These are phyloP conservation scores for Amaranthus hypochondriacus DNA, from an alignment of 148 eudicot species.

Conservation along the genomic window DNA sequence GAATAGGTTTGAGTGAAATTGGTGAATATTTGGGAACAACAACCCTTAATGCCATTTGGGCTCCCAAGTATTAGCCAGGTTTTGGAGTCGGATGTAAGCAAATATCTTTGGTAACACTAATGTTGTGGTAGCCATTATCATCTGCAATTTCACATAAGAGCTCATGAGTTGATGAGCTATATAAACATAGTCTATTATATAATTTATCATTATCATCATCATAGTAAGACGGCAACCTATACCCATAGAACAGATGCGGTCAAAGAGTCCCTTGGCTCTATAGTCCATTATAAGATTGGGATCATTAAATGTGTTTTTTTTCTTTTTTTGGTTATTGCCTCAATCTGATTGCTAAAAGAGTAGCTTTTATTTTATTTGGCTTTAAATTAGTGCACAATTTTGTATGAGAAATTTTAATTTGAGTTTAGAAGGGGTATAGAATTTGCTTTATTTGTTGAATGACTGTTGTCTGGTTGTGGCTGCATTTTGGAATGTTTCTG, in stretches of 20 bases:
- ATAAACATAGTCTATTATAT: too few relatives aligned
- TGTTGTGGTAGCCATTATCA: too few relatives aligned
- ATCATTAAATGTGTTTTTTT: background rate
- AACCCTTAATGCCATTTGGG: too few relatives aligned
- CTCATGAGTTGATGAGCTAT: too few relatives aligned
- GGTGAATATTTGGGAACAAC: background rate
- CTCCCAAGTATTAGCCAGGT: too few relatives aligned
- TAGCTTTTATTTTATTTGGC: background rate
- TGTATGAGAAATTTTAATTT: background rate
- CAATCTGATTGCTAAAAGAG: background rate
- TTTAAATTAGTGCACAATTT: background rate
- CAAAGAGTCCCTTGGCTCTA: too few relatives aligned
- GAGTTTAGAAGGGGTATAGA: background rate
- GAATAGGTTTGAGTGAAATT: constrained; percentile 1
- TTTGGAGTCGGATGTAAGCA: too few relatives aligned
- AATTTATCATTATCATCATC: too few relatives aligned
- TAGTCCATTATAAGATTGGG: background rate
- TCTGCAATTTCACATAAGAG: too few relatives aligned
- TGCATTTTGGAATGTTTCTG: background rate
- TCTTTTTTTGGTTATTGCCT: background rate
- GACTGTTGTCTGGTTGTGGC: background rate
- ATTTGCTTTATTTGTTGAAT: background rate
- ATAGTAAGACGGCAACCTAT: too few relatives aligned
- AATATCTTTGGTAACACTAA: too few relatives aligned
- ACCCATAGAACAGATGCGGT: too few relatives aligned